phyloP scores from a whole-genome alignment of 2,329 filamentous ascomycete species.

The Mollisiaceae sp. region DNA sequence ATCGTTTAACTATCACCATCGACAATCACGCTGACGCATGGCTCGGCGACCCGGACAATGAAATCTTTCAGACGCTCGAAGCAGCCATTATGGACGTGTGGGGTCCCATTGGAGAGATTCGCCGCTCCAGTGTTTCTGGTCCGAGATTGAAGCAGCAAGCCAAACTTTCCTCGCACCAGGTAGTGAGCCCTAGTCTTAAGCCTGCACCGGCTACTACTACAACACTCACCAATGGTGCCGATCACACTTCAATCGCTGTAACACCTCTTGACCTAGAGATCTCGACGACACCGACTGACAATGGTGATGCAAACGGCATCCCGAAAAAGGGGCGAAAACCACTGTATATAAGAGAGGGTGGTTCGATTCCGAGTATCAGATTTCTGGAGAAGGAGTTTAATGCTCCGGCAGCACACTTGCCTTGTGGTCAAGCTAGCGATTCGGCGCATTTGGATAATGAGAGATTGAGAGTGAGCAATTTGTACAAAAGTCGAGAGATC shows the following conservation, averaged over 20 bases:
- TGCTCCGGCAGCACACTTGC: constrained; percentile 89
- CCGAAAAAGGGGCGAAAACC: constrained; percentile 59
- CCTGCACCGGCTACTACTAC: constrained; percentile 55
- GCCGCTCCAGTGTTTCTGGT: constrained; percentile 48
- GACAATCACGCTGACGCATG: constrained; percentile 95
- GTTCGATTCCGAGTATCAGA: constrained; percentile 90
- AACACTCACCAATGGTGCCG: constrained; percentile 53
- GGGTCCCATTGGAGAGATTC: constrained; percentile 58
- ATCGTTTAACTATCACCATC: constrained; percentile 79
- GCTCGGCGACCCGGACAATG: constrained; percentile 89
- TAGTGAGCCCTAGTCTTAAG: constrained; percentile 42
- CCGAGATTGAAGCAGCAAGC: constrained; percentile 36
- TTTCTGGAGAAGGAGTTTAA: constrained; percentile 94
- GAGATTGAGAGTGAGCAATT: constrained; percentile 82
- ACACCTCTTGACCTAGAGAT: constrained; percentile 33
- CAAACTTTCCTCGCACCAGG: constrained; percentile 27
- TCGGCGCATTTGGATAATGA: constrained; percentile 95
- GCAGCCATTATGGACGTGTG: constrained; percentile 84
- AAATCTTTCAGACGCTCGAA: constrained; percentile 89
- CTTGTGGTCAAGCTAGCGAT: constrained; percentile 93
- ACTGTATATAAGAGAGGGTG: constrained; percentile 93
- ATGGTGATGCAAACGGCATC: constrained; percentile 8
- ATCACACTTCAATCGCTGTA: constrained; percentile 41
- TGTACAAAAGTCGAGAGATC: constrained; percentile 91
- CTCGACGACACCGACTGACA: not conserved